Conservation (phyloP, 352 stramenopile genomes). For the Globisporangium takayamanum region DNA sequence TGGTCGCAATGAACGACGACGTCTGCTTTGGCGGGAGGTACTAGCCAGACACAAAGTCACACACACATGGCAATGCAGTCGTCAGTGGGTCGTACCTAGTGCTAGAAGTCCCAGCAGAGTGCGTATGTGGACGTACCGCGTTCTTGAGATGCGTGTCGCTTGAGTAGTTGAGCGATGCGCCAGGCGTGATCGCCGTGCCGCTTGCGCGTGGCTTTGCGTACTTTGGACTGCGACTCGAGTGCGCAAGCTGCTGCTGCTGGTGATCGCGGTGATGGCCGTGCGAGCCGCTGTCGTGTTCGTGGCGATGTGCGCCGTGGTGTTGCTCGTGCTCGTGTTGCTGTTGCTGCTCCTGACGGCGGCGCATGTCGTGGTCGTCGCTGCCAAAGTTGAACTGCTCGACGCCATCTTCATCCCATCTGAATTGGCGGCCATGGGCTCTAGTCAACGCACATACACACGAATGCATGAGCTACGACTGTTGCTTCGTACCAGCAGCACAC, state of each 20-base stretch:
- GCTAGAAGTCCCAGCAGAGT: neutral
- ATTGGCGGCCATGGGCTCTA: neutral
- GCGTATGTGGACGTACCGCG: constrained; percentile 2
- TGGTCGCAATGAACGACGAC: neutral
- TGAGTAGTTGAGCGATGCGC: constrained; percentile 6
- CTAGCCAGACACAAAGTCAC: neutral
- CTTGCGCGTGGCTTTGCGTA: constrained; percentile 10
- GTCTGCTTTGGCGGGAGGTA: constrained; percentile 1
- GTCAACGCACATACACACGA: neutral
- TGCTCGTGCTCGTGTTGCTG: constrained; percentile 5
- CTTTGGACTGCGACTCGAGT: neutral
- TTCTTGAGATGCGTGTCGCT: constrained; percentile 7
- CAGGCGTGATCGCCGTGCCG: constrained; percentile 9
- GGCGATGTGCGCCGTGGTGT: neutral
- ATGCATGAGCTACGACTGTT: too few relatives aligned
- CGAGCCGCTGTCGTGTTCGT: neutral
- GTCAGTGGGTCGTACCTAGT: neutral
- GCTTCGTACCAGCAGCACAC: too few relatives aligned
- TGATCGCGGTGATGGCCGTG: neutral
- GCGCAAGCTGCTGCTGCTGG: neutral
- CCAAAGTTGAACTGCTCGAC: neutral
- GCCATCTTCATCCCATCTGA: neutral
- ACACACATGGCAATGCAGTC: neutral
- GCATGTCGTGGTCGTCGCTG: neutral
- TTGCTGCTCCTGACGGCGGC: neutral